Conservation (phyloP, 2,329 filamentous ascomycete species). For the Arthrobotrys sinensis region DNA sequence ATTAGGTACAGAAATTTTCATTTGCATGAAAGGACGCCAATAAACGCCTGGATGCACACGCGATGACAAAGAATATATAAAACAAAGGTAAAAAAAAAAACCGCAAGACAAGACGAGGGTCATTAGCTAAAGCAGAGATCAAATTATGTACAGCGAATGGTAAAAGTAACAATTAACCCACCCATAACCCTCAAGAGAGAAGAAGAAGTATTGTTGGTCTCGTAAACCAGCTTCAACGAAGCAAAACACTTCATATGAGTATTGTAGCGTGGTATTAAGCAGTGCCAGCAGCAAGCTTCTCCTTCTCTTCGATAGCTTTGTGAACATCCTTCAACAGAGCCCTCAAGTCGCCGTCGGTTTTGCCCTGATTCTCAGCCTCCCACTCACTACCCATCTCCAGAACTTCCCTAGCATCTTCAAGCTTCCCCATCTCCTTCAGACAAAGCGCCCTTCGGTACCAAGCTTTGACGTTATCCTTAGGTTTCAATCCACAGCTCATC, state of each 20-base stretch:
- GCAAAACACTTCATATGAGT: too few relatives aligned
- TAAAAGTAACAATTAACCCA: background rate
- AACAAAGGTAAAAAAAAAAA: background rate
- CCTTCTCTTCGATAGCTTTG: constrained; percentile 68
- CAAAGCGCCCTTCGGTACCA: constrained; percentile 93
- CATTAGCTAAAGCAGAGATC: background rate
- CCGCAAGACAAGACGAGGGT: too few relatives aligned
- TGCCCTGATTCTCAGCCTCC: constrained; percentile 71
- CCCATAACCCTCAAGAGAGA: background rate
- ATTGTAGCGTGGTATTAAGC: too few relatives aligned
- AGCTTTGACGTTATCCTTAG: constrained; percentile 88
- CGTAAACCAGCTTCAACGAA: too few relatives aligned
- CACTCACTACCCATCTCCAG: constrained; percentile 83
- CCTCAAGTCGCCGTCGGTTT: constrained; percentile 74
- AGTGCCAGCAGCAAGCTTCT: constrained; percentile 35
- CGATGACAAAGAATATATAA: background rate
- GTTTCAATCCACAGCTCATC: constrained; percentile 88
- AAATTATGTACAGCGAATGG: constrained; percentile 40
- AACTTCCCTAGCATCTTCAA: constrained; percentile 86
- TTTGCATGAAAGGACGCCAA: background rate
- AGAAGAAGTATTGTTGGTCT: background rate
- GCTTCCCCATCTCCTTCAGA: constrained; percentile 88
- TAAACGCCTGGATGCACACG: constrained; percentile 6
- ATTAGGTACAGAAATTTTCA: too few relatives aligned
- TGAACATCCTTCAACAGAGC: constrained; percentile 77